Percentiles rank a stretch among this genome's conserved stretches.
These are phyloP conservation scores for Penicillium canariense DNA, from an alignment of 495 filamentous ascomycete species.

Conservation along the genomic window DNA sequence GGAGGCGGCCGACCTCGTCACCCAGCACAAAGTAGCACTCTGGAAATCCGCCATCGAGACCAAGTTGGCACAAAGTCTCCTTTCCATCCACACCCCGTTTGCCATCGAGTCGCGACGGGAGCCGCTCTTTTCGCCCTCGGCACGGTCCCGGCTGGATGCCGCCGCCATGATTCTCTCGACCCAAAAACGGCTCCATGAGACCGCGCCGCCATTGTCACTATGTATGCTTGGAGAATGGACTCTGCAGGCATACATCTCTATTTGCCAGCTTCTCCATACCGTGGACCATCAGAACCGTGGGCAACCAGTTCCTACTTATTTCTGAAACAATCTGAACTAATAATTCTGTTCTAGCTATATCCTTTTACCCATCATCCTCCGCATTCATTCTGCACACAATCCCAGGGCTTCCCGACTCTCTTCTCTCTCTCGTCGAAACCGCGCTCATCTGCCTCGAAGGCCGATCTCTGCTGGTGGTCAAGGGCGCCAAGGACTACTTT, in stretches of 20 bases:
- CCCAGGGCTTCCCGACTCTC: constrained; percentile 35
- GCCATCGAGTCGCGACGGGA: constrained; percentile 40
- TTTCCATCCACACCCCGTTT: constrained; percentile 45
- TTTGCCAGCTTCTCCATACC: constrained; percentile 39
- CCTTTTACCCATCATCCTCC: constrained; percentile 15
- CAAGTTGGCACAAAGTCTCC: constrained; percentile 35
- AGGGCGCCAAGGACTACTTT: constrained; percentile 47
- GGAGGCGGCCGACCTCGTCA: constrained; percentile 23
- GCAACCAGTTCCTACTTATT: neutral
- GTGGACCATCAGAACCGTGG: constrained; percentile 10
- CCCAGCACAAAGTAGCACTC: constrained; percentile 32
- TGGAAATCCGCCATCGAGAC: constrained; percentile 37
- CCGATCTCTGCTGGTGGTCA: constrained; percentile 36
- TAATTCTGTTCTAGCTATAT: neutral
- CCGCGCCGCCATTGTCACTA: constrained; percentile 35
- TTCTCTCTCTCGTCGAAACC: constrained; percentile 38
- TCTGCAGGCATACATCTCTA: constrained; percentile 37
- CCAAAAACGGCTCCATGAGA: constrained; percentile 36
- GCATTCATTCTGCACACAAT: constrained; percentile 30
- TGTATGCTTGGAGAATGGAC: constrained; percentile 43
- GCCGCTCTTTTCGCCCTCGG: constrained; percentile 38
- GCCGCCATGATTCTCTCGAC: constrained; percentile 41
- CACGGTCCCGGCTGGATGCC: constrained; percentile 38
- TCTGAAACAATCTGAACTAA: neutral
- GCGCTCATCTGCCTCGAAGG: constrained; percentile 36